Percentiles rank a stretch among this genome's conserved stretches.
Conservation (phyloP, 768 basidiomycete genomes). For the Favolaschia claudopus region DNA sequence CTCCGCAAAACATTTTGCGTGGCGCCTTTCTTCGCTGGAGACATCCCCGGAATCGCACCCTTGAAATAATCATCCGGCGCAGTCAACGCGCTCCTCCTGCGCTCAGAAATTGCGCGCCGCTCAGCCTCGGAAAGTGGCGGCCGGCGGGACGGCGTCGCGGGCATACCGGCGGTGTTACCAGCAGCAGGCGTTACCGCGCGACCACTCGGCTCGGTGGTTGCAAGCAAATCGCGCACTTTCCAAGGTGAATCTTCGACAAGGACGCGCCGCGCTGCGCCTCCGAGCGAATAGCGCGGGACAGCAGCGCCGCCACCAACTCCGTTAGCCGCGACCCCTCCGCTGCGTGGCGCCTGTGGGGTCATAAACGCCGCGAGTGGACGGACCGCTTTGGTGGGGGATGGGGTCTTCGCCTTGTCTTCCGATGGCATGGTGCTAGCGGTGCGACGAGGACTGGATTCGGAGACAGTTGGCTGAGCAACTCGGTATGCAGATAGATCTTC, state of each 20-base stretch:
- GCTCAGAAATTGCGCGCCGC: conserved; percentile 31
- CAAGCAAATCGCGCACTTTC: conserved; percentile 31
- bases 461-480: background rate
- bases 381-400: no score
- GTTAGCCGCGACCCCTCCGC: background rate
- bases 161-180: conserved; percentile 38
- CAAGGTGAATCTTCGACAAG: conserved; percentile 23
- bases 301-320: background rate
- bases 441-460: no score
- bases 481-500: conserved; percentile 7
- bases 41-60: conserved; percentile 20
- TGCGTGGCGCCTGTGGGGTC: conserved; percentile 23
- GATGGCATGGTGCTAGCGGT: no score
- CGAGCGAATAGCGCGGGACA: conserved; percentile 20
- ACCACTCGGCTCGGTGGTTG: conserved; percentile 45
- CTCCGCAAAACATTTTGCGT: conserved; percentile 20
- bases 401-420: no score
- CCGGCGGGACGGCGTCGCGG: conserved; percentile 44
- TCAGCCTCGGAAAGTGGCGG: conserved; percentile 27
- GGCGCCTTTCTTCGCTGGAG: conserved; percentile 14
- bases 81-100: conserved; percentile 28
- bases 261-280: conserved; percentile 20
- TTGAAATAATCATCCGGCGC: conserved; percentile 23
- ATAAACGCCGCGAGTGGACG: conserved; percentile 20
- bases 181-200: background rate